Conservation (phyloP, 257 asterid species). For the Salvia miltiorrhiza region DNA sequence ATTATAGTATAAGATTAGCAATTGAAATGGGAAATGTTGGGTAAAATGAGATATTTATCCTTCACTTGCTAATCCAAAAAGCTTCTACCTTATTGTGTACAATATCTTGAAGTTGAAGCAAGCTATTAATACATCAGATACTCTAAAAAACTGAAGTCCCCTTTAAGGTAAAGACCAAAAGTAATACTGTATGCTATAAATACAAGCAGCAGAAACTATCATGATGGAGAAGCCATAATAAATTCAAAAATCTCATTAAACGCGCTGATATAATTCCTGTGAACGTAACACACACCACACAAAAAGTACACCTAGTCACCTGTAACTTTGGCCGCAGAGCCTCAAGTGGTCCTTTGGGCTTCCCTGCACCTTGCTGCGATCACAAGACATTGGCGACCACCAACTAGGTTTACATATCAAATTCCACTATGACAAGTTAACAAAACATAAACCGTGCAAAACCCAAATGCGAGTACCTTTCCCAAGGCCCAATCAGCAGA, state of each 20-base stretch:
- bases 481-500: conserved; percentile 99
- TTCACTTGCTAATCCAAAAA: not conserved
- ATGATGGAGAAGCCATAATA: not conserved
- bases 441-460: not conserved
- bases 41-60: not conserved
- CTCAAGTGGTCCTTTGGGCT: conserved; percentile 98
- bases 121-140: not conserved
- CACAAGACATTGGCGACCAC: conserved; percentile 16
- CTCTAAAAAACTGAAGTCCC: not conserved
- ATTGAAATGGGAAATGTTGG: not conserved
- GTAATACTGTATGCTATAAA: not conserved
- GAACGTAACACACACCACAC: not conserved
- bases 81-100: not conserved
- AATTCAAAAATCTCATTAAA: not conserved
- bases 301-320: conserved; percentile 36
- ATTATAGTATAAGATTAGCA: not conserved
- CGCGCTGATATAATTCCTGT: not conserved
- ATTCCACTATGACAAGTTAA: conserved; percentile 15
- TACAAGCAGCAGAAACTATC: conserved; percentile 10
- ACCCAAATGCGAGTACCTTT: conserved; percentile 52
- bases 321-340: conserved; percentile 97
- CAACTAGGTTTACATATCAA: conserved; percentile 10
- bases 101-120: not conserved
- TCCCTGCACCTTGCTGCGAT: conserved; percentile 83
- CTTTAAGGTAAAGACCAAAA: not conserved